These are phyloP conservation scores for Articulospora tetracladia DNA, from an alignment of 495 filamentous ascomycete species.

Conservation along the genomic window DNA sequence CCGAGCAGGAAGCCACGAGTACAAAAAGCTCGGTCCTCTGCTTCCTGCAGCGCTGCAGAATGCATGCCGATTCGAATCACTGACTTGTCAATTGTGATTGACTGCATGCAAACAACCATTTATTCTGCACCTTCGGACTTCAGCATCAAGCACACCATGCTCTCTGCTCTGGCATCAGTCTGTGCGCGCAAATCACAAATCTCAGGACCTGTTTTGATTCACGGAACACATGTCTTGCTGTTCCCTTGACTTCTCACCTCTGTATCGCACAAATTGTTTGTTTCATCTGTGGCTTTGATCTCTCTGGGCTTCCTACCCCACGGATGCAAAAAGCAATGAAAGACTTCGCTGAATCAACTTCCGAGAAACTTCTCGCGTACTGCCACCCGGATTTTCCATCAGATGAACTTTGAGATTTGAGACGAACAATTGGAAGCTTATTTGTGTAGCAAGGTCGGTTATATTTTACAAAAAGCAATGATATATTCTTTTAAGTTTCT, in stretches of 20 bases:
- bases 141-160: background rate
- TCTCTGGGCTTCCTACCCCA: no score
- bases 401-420: no score
- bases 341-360: background rate
- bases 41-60: background rate
- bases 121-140: background rate
- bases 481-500: no score
- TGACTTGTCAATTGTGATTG: background rate
- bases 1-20: background rate
- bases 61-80: background rate
- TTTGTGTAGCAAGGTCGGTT: no score
- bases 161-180: background rate
- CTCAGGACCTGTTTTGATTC: background rate
- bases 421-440: no score
- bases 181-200: background rate
- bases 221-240: background rate
- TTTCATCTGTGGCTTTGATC: background rate
- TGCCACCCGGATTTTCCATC: no score
- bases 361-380: background rate
- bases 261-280: background rate
- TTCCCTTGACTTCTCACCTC: background rate
- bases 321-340: background rate
- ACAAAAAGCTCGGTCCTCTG: background rate
- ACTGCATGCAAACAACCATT: background rate
- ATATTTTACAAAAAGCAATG: no score